These are phyloP conservation scores for Mychonastes homosphaera DNA, from an alignment of 139 green algal genomes.

Conservation along the genomic window DNA sequence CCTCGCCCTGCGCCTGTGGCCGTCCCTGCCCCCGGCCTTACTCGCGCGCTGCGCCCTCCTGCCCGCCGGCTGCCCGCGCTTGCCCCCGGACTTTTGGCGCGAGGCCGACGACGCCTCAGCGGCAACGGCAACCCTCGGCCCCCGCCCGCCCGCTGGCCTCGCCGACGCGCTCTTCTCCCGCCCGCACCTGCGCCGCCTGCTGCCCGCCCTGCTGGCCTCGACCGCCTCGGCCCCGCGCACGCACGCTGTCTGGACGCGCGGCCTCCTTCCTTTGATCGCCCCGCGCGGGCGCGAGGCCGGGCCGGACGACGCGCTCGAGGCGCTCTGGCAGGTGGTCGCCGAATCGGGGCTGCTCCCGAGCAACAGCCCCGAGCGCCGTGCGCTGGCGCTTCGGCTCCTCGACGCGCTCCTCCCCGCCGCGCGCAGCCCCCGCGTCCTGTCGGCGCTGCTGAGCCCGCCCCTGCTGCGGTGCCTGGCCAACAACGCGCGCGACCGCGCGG, in stretches of 20 bases:
- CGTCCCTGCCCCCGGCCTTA: constrained; percentile 29
- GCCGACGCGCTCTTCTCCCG: constrained; percentile 40
- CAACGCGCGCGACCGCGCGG: constrained; percentile 24
- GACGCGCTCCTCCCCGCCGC: constrained; percentile 43
- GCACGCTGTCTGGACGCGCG: constrained; percentile 61
- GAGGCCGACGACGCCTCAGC: constrained; percentile 20
- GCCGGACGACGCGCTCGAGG: constrained; percentile 13
- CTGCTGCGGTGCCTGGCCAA: constrained; percentile 45
- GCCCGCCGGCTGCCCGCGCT: constrained; percentile 24
- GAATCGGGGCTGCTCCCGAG: constrained; percentile 39
- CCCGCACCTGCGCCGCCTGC: constrained; percentile 31
- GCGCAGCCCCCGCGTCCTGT: constrained; percentile 14
- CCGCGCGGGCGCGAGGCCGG: neutral
- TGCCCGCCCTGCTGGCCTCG: constrained; percentile 33
- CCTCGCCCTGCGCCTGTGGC: constrained; percentile 59
- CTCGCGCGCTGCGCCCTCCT: constrained; percentile 31
- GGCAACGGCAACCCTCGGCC: no score
- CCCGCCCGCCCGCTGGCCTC: no score
- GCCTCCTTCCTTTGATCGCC: constrained; percentile 23
- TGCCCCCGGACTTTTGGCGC: constrained; percentile 4
- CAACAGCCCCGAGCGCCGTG: constrained; percentile 56
- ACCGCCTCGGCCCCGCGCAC: constrained; percentile 42
- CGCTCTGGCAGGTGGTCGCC: constrained; percentile 45
- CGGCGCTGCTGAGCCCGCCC: constrained; percentile 31
- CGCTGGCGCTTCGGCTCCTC: constrained; percentile 63